These are phyloP conservation scores for sunflower (Helianthus annuus) DNA, from an alignment of 129 eudicot genomes.

Conservation along the genomic window HanXRQr2.0-SUNRISE NC_035448.2:50787881-50788380, in stretches of 20 bases:
- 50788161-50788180: slow-evolving; percentile 55
- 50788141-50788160: slow-evolving; percentile 72
- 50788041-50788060: slow-evolving; percentile 67
- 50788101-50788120: slow-evolving; percentile 59
- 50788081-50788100: slow-evolving; percentile 76
- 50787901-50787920: no score
- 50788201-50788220: slow-evolving; percentile 60
- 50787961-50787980: slow-evolving; percentile 68
- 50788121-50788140: slow-evolving; percentile 78
- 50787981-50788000: slow-evolving; percentile 87
- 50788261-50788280: slow-evolving; percentile 36
- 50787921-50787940: no score
- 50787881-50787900: no score
- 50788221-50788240: slow-evolving; percentile 48
- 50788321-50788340: slow-evolving; percentile 40
- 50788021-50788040: slow-evolving; percentile 80
- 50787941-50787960: no score
- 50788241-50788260: slow-evolving; percentile 45
- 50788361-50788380: slow-evolving; percentile 64
- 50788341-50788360: slow-evolving; percentile 47
- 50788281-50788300: slow-evolving; percentile 46
- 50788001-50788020: slow-evolving; percentile 76
- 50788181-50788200: slow-evolving; percentile 53
- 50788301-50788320: slow-evolving; percentile 41
- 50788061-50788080: slow-evolving; percentile 72